These are phyloP conservation scores for Cynara cardunculus DNA, from an alignment of 129 eudicot species.

Conservation along the genomic window DNA sequence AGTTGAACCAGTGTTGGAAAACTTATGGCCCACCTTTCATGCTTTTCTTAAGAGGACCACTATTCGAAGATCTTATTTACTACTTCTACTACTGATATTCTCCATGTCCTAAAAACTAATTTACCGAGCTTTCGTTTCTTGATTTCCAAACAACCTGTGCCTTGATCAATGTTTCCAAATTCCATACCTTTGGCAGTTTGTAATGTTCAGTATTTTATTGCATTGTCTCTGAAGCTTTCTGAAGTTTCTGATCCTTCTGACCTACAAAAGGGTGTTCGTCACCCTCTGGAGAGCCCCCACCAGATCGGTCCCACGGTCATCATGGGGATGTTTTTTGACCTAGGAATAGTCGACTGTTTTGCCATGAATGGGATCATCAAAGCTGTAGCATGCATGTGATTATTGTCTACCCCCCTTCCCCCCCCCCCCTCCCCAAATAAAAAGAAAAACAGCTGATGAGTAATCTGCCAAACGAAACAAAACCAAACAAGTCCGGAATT, in stretches of 20 bases:
- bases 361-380: not conserved
- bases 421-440: no score
- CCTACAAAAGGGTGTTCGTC: not conserved
- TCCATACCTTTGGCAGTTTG: constrained; percentile 30
- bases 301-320: not conserved
- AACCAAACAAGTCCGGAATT: not conserved
- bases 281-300: not conserved
- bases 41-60: constrained; percentile 60
- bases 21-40: constrained; percentile 59
- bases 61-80: constrained; percentile 53
- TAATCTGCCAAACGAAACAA: not conserved
- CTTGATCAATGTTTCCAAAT: constrained; percentile 46
- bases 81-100: constrained; percentile 31
- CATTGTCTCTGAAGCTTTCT: constrained; percentile 5
- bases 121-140: constrained; percentile 57
- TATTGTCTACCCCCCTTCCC: not conserved
- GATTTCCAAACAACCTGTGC: constrained; percentile 62
- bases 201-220: constrained; percentile 22
- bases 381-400: not conserved
- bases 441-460: not conserved
- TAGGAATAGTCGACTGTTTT: not conserved
- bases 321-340: not conserved
- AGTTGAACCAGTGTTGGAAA: constrained; percentile 68
- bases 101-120: constrained; percentile 58
- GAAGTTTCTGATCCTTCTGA: not conserved